Evolutionary conservation across 1,139 yeast species (phyloP).

Genomic region (Hemisphaericaspora xylofermentans): DNA sequence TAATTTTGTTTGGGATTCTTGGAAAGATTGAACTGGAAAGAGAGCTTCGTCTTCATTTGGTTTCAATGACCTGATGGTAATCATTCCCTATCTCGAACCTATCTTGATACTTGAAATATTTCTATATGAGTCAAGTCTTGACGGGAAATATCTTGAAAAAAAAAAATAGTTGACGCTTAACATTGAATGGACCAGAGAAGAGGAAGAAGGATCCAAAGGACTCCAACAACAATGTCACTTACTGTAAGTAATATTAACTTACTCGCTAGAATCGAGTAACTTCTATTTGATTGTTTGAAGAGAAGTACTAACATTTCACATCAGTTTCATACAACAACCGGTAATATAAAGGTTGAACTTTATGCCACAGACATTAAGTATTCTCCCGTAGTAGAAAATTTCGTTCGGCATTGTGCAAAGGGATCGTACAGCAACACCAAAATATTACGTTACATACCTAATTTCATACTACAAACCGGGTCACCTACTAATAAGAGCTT

Average conservation of each 20-base stretch:
- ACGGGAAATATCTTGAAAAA: no score
- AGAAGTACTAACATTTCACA: slow-evolving; percentile 8
- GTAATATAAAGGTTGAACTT: slow-evolving; percentile 21
- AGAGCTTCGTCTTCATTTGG: background rate
- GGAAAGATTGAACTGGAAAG: slow-evolving; percentile 3
- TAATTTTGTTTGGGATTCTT: slow-evolving; percentile 18
- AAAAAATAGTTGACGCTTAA: background rate
- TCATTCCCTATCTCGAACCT: no score
- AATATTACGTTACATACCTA: slow-evolving; percentile 43
- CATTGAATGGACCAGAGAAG: background rate
- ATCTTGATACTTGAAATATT: no score
- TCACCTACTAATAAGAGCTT: slow-evolving; percentile 52
- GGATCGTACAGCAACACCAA: slow-evolving; percentile 42
- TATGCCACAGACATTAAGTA: slow-evolving; percentile 7
- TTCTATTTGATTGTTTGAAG: background rate
- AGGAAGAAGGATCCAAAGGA: background rate
- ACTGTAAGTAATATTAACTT: slow-evolving; percentile 17
- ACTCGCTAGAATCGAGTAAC: no score
- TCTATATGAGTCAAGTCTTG: no score
- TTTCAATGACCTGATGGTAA: no score
- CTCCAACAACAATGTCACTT: slow-evolving; percentile 15
- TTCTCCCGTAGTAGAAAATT: slow-evolving; percentile 18
- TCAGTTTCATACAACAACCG: slow-evolving; percentile 22
- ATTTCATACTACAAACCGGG: slow-evolving; percentile 49
- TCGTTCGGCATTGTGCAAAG: slow-evolving; percentile 46